phyloP scores from a whole-genome alignment of 2,329 filamentous ascomycete species.

The Cercospora sp. region DNA sequence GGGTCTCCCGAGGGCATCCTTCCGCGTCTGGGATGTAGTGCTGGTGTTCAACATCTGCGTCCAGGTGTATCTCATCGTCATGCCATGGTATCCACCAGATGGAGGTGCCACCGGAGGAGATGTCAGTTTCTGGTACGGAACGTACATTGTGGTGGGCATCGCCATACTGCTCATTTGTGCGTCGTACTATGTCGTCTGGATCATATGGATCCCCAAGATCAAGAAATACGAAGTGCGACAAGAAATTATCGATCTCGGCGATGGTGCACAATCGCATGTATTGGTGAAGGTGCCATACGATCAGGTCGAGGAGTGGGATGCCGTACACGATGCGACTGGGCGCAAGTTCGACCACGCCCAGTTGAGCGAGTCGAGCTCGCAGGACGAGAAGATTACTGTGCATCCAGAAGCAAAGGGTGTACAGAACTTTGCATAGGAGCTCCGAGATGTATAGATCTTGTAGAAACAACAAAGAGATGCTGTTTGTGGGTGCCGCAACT shows the following conservation, averaged over 20 bases:
- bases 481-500: background rate
- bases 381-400: conserved; percentile 15
- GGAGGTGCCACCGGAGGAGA: conserved; percentile 61
- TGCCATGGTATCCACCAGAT: conserved; percentile 70
- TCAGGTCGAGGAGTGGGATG: conserved; percentile 59
- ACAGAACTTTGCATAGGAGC: background rate
- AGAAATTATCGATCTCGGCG: conserved; percentile 54
- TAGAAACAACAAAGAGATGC: background rate
- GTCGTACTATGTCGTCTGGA: conserved; percentile 61
- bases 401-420: conserved; percentile 3
- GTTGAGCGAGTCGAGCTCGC: conserved; percentile 5
- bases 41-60: conserved; percentile 61
- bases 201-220: conserved; percentile 55
- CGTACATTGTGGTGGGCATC: conserved; percentile 65
- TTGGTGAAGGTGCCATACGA: conserved; percentile 56
- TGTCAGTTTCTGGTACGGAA: conserved; percentile 73
- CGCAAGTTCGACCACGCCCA: background rate
- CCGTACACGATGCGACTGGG: conserved; percentile 53
- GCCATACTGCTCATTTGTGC: conserved; percentile 62
- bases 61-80: conserved; percentile 63
- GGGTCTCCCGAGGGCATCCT: conserved; percentile 52
- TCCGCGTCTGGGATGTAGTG: conserved; percentile 59
- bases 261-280: conserved; percentile 50
- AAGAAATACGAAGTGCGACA: conserved; percentile 58
- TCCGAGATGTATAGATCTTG: background rate